Conservation (phyloP, 768 basidiomycete genomes). For the Xerocomus brunneocitrinus region DNA sequence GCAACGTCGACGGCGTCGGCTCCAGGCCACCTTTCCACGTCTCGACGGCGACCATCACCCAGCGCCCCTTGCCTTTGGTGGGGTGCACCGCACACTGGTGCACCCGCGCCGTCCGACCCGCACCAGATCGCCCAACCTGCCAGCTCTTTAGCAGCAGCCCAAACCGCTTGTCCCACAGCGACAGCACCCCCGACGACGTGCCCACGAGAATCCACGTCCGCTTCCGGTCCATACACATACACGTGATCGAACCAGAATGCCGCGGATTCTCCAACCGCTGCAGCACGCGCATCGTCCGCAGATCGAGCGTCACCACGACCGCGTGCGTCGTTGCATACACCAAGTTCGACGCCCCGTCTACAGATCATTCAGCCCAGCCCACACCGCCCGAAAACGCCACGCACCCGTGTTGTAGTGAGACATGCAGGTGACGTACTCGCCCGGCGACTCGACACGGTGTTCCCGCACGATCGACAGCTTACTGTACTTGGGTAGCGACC, state of each 20-base stretch:
- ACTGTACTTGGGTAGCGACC: conserved; percentile 75
- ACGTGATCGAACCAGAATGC: conserved; percentile 82
- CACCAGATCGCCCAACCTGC: conserved; percentile 60
- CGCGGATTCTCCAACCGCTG: conserved; percentile 80
- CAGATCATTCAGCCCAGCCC: conserved; percentile 2
- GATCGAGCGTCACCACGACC: conserved; percentile 67
- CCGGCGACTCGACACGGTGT: conserved; percentile 63
- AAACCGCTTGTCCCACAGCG: conserved; percentile 95
- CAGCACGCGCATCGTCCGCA: conserved; percentile 76
- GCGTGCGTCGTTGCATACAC: conserved; percentile 85
- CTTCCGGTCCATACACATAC: conserved; percentile 78
- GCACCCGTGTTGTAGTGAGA: conserved; percentile 73
- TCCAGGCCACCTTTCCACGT: conserved; percentile 39
- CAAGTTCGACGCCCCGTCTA: conserved; percentile 76
- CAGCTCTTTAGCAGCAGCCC: conserved; percentile 85
- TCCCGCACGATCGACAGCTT: conserved; percentile 81
- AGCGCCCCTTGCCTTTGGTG: conserved; percentile 79
- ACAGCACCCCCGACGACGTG: conserved; percentile 78
- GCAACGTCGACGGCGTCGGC: conserved; percentile 43
- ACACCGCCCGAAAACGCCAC: conserved; percentile 5
- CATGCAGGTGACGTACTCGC: conserved; percentile 84
- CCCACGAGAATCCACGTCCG: conserved; percentile 87
- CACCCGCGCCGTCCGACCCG: conserved; percentile 53
- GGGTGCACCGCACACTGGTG: conserved; percentile 82
- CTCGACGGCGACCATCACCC: conserved; percentile 84